Percentiles rank a stretch among this genome's conserved stretches.
These are phyloP conservation scores for Fusarium protoensiforme DNA, from an alignment of 2,329 filamentous ascomycete genomes.

Conservation along the genomic window DNA sequence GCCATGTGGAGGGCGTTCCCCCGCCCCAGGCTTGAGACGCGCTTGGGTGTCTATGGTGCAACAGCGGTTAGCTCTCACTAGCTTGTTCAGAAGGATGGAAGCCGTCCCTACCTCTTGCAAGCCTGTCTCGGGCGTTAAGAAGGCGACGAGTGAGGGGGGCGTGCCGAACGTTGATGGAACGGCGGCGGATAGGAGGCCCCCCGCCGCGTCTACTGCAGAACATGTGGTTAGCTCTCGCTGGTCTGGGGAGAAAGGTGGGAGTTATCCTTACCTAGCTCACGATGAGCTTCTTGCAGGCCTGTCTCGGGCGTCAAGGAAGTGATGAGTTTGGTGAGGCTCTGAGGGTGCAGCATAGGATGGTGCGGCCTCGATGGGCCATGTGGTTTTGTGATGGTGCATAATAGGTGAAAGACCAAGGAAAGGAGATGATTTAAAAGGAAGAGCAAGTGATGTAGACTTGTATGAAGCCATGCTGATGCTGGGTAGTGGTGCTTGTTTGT, in stretches of 20 bases:
- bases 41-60: too few relatives aligned
- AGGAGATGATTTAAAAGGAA: not conserved
- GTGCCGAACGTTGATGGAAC: too few relatives aligned
- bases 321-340: not conserved
- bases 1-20: too few relatives aligned
- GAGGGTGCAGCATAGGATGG: not conserved
- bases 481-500: not conserved
- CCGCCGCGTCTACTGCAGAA: not conserved
- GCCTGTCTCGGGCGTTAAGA: too few relatives aligned
- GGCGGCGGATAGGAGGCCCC: too few relatives aligned
- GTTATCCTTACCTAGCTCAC: not conserved
- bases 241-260: not conserved
- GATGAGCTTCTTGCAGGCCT: not conserved
- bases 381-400: not conserved
- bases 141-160: too few relatives aligned
- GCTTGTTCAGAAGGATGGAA: too few relatives aligned
- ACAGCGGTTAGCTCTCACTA: too few relatives aligned
- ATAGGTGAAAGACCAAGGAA: not conserved
- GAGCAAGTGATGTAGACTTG: too few relatives aligned
- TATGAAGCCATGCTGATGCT: not conserved
- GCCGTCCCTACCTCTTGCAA: too few relatives aligned
- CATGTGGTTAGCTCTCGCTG: not conserved
- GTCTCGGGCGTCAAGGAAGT: not conserved
- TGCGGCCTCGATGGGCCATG: not conserved
- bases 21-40: too few relatives aligned